Conservation (phyloP, 176 grass and related monocot genomes). For the Aegilops sharonensis region DNA sequence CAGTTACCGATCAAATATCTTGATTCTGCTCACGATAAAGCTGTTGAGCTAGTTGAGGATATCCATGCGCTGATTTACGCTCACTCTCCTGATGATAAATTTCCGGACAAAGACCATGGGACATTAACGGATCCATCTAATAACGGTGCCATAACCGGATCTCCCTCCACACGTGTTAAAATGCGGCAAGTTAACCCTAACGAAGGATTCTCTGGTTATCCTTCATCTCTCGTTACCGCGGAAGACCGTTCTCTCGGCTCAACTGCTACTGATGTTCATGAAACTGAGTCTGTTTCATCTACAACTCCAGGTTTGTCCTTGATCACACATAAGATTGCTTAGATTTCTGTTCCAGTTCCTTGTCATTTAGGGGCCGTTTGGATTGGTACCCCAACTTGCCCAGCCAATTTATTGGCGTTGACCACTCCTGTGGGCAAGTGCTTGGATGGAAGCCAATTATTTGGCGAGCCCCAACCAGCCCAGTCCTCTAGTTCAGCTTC, state of each 20-base stretch:
- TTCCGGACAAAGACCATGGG: background rate
- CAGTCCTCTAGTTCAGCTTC: too few species aligned
- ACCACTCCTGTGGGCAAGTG: too few species aligned
- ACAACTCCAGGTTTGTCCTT: constrained; percentile 30
- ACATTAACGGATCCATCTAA: constrained; percentile 2
- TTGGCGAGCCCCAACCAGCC: too few species aligned
- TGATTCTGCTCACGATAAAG: constrained; percentile 51
- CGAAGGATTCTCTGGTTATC: constrained; percentile 6
- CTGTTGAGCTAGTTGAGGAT: constrained; percentile 54
- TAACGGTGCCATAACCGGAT: background rate
- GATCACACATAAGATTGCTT: background rate
- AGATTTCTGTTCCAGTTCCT: background rate
- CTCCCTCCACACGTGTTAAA: constrained; percentile 20
- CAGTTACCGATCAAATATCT: constrained; percentile 46
- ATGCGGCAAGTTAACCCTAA: background rate
- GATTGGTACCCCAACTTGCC: too few species aligned
- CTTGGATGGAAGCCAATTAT: too few species aligned
- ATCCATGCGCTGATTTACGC: constrained; percentile 33
- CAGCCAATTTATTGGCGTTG: too few species aligned
- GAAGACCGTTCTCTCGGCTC: constrained; percentile 1
- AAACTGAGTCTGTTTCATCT: constrained; percentile 28
- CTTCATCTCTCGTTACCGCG: background rate
- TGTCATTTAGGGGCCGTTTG: background rate
- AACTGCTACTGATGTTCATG: constrained; percentile 17
- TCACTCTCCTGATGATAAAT: constrained; percentile 1